Evolutionary conservation across 148 eudicot genomes (phyloP).

Genomic region (Hydrangea macrophylla): DNA sequence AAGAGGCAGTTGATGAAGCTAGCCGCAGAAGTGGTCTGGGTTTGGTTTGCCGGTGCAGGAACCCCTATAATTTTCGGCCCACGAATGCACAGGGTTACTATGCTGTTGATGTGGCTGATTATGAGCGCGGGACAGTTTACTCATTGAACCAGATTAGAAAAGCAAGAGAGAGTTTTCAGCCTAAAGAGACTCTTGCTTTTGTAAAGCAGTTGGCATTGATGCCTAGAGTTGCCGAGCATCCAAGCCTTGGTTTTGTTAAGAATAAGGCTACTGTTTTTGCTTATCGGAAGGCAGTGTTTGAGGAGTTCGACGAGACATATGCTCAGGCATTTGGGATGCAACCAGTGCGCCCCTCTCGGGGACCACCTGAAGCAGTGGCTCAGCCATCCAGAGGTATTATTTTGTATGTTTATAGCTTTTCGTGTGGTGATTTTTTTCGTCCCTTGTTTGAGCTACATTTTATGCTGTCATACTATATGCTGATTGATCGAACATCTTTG

Average conservation of each 20-base stretch:
- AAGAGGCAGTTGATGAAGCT: conserved; percentile 80
- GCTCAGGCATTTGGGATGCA: conserved; percentile 51
- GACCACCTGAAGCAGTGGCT: conserved; percentile 7
- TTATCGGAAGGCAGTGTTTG: conserved; percentile 42
- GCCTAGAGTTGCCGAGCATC: conserved; percentile 25
- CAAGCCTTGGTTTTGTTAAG: conserved; percentile 24
- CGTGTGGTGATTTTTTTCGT: neutral
- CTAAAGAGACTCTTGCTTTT: conserved; percentile 35
- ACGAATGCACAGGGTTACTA: conserved; percentile 44
- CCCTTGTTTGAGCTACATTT: neutral
- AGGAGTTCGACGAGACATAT: conserved; percentile 58
- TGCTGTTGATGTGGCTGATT: conserved; percentile 67
- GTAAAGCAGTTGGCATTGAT: conserved; percentile 44
- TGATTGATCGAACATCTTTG: neutral
- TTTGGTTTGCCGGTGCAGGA: conserved; percentile 75
- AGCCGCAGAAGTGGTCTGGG: conserved; percentile 68
- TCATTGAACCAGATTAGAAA: conserved; percentile 44
- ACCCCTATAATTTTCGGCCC: conserved; percentile 58
- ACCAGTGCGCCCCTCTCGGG: conserved; percentile 21
- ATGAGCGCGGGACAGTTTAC: conserved; percentile 55
- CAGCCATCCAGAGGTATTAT: conserved; percentile 47
- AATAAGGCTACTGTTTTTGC: conserved; percentile 38
- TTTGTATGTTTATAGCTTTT: neutral
- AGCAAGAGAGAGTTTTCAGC: conserved; percentile 51
- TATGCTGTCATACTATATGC: neutral